Evolutionary conservation across 2,329 filamentous ascomycete genomes (phyloP).

Genomic region (Fusarium sambucinum): DNA sequence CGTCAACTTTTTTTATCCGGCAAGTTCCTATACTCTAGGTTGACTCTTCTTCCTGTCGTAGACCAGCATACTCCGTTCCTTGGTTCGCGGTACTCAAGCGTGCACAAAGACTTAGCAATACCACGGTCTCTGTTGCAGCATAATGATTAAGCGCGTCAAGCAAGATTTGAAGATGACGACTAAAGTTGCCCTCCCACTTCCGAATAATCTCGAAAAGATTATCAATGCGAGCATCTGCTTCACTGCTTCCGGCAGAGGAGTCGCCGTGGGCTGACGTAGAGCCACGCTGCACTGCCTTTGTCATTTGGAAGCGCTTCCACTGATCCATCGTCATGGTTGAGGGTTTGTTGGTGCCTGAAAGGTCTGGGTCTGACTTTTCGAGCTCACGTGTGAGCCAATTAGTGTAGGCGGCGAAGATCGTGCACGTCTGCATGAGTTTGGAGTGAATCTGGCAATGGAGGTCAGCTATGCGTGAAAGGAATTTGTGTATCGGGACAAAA

Average conservation of each 20-base stretch:
- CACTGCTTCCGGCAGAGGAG: constrained; percentile 53
- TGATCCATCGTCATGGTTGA: constrained; percentile 70
- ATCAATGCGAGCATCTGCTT: constrained; percentile 66
- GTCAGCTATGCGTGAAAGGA: constrained; percentile 26
- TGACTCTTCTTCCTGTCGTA: constrained; percentile 69
- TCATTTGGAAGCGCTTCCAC: constrained; percentile 69
- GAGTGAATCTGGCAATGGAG: constrained; percentile 80
- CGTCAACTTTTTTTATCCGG: constrained; percentile 6
- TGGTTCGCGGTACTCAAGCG: constrained; percentile 84
- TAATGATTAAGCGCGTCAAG: constrained; percentile 97
- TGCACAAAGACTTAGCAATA: constrained; percentile 88
- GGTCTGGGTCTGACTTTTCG: constrained; percentile 83
- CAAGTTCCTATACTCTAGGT: constrained; percentile 23
- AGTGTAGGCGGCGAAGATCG: constrained; percentile 91
- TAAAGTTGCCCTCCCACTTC: constrained; percentile 95
- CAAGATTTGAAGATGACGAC: constrained; percentile 89
- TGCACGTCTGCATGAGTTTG: constrained; percentile 96
- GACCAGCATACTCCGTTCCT: constrained; percentile 73
- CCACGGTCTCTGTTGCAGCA: constrained; percentile 96
- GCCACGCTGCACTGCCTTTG: constrained; percentile 57
- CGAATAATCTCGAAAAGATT: constrained; percentile 88
- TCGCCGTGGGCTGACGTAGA: constrained; percentile 50
- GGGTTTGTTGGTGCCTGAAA: constrained; percentile 71
- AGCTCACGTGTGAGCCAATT: constrained; percentile 87
- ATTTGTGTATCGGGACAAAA: constrained; percentile 14